phyloP scores from a whole-genome alignment of 306 rosid genomes.

The Leucaena leucocephala region DNA sequence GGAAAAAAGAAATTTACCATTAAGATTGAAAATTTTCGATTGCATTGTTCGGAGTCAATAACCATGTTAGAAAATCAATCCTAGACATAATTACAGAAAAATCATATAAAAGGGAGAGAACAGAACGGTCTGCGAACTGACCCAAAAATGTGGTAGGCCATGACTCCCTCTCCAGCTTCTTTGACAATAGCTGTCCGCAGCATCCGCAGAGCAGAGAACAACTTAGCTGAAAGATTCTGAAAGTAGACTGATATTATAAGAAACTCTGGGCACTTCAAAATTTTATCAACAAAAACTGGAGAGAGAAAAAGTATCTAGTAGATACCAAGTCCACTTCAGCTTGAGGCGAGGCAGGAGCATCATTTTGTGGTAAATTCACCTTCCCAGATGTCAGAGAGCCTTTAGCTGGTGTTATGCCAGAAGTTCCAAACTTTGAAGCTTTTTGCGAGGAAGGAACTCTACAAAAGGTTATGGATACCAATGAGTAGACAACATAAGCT shows the following conservation, averaged over 20 bases:
- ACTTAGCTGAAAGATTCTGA: slow-evolving; percentile 77
- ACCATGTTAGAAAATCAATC: neutral
- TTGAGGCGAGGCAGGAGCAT: slow-evolving; percentile 56
- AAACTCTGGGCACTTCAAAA: slow-evolving; percentile 13
- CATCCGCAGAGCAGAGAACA: slow-evolving; percentile 67
- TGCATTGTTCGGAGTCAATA: slow-evolving; percentile 3
- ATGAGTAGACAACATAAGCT: slow-evolving; percentile 26
- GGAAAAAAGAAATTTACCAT: neutral
- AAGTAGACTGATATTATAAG: slow-evolving; percentile 25
- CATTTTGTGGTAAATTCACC: slow-evolving; percentile 45
- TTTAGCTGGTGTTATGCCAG: slow-evolving; percentile 63
- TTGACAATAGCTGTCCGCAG: slow-evolving; percentile 66
- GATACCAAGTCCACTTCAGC: slow-evolving; percentile 70
- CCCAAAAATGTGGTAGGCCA: slow-evolving; percentile 91
- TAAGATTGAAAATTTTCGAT: slow-evolving; percentile 14
- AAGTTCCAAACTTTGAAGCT: slow-evolving; percentile 54
- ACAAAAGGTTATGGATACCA: slow-evolving; percentile 31
- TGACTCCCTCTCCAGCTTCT: slow-evolving; percentile 75
- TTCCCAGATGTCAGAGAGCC: slow-evolving; percentile 65
- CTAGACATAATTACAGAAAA: slow-evolving; percentile 3
- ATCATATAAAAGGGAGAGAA: slow-evolving; percentile 4
- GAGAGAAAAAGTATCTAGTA: neutral
- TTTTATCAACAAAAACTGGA: slow-evolving; percentile 26
- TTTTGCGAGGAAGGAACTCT: slow-evolving; percentile 75
- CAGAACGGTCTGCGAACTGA: slow-evolving; percentile 39